Evolutionary conservation across 129 eudicot species (phyloP).

Genomic region (Flaveria linearis): DNA sequence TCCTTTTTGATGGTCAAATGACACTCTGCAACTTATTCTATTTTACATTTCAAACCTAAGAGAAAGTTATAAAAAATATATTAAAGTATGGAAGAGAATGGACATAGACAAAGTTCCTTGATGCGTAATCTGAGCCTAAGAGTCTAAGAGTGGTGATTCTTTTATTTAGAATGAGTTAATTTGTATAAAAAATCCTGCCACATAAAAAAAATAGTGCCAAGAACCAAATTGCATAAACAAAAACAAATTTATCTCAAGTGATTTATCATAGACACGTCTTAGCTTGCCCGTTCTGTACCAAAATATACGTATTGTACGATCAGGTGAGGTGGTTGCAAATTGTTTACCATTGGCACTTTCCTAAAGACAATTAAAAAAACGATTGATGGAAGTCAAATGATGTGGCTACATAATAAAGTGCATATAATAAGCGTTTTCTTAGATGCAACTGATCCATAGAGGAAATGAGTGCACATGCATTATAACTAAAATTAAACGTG

Average conservation of each 20-base stretch:
- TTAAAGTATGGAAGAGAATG: too few species aligned
- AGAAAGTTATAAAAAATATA: too few species aligned
- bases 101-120: too few species aligned
- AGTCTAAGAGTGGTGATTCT: too few species aligned
- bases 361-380: conserved; percentile 38
- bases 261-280: conserved; percentile 94
- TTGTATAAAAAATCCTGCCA: not conserved
- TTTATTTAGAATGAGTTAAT: too few species aligned
- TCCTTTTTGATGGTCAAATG: too few species aligned
- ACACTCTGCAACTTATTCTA: too few species aligned
- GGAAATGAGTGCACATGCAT: conserved; percentile 5
- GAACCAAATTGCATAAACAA: not conserved
- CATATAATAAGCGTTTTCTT: not conserved
- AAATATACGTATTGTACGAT: conserved; percentile 94
- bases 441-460: not conserved
- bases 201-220: not conserved
- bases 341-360: conserved; percentile 93
- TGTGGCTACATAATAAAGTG: not conserved
- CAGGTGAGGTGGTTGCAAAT: conserved; percentile 90
- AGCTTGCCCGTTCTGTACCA: conserved; percentile 90
- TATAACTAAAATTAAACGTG: not conserved
- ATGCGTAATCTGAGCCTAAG: too few species aligned
- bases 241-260: conserved; percentile 71
- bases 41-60: too few species aligned
- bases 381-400: not conserved